A percentile compares a stretch with the other conserved stretches of the same genome.
These are phyloP conservation scores for Debaryomycetaceae sp. DNA, from an alignment of 1,139 yeast species.

Conservation along the genomic window DNA sequence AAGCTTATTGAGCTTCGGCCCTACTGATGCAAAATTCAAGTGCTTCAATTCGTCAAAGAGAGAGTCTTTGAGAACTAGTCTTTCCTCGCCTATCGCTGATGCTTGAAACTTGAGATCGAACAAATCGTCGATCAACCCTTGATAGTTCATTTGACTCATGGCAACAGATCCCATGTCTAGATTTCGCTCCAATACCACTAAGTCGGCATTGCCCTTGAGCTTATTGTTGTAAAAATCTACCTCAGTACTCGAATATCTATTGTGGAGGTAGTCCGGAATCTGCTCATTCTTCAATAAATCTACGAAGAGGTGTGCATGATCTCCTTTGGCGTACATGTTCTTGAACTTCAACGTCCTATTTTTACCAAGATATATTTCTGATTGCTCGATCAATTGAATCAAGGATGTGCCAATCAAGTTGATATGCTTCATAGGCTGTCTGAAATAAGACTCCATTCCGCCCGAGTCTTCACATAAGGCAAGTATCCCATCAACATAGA, in stretches of 20 bases:
- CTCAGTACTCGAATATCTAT: slow-evolving; percentile 30
- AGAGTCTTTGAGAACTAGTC: slow-evolving; percentile 22
- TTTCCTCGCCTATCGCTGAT: slow-evolving; percentile 6
- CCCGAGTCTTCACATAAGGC: slow-evolving; percentile 16
- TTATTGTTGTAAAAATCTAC: slow-evolving; percentile 33
- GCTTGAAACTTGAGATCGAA: slow-evolving; percentile 45
- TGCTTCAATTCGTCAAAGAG: slow-evolving; percentile 50
- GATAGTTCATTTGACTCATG: slow-evolving; percentile 74
- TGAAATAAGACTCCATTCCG: slow-evolving; percentile 27
- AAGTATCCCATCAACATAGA: slow-evolving; percentile 24
- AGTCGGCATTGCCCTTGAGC: slow-evolving; percentile 48
- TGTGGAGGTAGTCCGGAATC: slow-evolving; percentile 27
- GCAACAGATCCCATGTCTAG: slow-evolving; percentile 70
- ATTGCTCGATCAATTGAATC: slow-evolving; percentile 18
- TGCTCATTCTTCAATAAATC: slow-evolving; percentile 21
- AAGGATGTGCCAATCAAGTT: slow-evolving; percentile 24
- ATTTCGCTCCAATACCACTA: slow-evolving; percentile 75
- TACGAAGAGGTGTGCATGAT: slow-evolving; percentile 31
- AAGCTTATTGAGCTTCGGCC: slow-evolving; percentile 62
- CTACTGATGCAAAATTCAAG: slow-evolving; percentile 77
- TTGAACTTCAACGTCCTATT: slow-evolving; percentile 24
- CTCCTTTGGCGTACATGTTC: slow-evolving; percentile 40
- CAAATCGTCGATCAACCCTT: slow-evolving; percentile 77
- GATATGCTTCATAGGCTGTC: slow-evolving; percentile 33
- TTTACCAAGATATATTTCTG: slow-evolving; percentile 12